Evolutionary conservation across 2,329 filamentous ascomycete genomes (phyloP), one percentile per base, ranked within the genome.

Genomic region (Apiospora koreana): DNA sequence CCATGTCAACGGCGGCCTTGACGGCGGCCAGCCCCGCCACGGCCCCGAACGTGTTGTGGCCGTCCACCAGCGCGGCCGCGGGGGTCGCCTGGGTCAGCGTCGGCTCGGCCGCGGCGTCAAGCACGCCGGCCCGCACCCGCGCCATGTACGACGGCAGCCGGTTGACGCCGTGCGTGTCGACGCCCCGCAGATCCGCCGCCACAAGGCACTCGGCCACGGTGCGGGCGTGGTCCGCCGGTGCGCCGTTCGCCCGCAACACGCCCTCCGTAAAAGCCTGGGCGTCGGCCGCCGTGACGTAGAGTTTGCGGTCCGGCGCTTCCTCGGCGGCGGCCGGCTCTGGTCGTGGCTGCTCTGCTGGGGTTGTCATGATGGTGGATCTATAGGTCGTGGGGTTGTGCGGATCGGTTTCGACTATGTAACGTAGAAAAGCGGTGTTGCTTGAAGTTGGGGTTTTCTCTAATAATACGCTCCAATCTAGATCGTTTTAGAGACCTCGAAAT

Each of bases 101-200:
- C 0, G 93, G 93, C 3, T 82, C 78, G 1, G 91, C 91, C 14
- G 78, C 79, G 14, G 90, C 83, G 74, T 93, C 84, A 9, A 95
- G 86, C 1, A 93, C 91, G 2, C 90, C 90, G 76, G 91, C 86
- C 2, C 92, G 88, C 72, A 95, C 87, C 23, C 93, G 90, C 69
- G 88, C 86, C 83, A 95, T 88, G 82, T 95, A 95, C 0, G 91
- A 93, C 1, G 93, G 92, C 50, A 95, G 89, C 7, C 93, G 89
- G 79, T 93, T 94, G 79, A 93, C 89, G 71, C 91, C 93, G 78
- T 95, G 93, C 0, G 92, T 94, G 77, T 95, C 93, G 35, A 95
- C 90, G 67, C 93, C 93, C 50, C 93, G 90, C 0, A 95, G 86
- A 75, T 95, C 93, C 16, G 93, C 93, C 45, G 89, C 88, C 1